Percentiles rank a stretch among this genome's conserved stretches.
Conservation (phyloP, 108 stramenopile species). For the Hondaea fermentalgiana region DNA sequence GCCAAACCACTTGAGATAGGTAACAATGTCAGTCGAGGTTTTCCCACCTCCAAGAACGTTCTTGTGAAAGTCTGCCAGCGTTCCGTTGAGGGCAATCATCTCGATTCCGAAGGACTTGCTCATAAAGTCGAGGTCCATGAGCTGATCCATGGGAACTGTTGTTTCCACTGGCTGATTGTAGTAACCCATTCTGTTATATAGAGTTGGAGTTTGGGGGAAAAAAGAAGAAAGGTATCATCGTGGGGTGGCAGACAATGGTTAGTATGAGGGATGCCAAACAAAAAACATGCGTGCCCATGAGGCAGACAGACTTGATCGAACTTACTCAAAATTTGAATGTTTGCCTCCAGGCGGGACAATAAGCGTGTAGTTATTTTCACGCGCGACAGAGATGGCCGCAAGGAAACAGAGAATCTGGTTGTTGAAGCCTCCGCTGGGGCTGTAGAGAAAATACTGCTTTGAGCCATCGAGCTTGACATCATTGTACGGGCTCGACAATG, state of each 20-base stretch:
- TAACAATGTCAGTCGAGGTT: neutral
- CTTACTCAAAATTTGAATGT: neutral
- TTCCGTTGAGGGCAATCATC: neutral
- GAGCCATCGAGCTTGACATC: neutral
- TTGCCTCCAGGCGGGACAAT: neutral
- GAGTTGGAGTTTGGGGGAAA: neutral
- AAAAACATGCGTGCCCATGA: no score
- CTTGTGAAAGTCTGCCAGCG: neutral
- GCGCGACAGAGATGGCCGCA: neutral
- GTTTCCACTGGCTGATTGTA: neutral
- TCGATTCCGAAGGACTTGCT: neutral
- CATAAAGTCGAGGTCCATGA: neutral
- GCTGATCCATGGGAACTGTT: neutral
- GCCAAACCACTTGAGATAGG: neutral
- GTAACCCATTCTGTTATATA: neutral
- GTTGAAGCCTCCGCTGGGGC: neutral
- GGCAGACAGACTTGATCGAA: neutral
- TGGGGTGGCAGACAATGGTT: no score
- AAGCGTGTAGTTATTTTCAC: neutral
- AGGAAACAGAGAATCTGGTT: neutral
- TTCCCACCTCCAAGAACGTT: neutral
- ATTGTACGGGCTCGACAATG: neutral
- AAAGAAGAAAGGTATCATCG: neutral
- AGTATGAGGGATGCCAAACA: no score
- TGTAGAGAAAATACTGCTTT: slow-evolving; percentile 5